A percentile compares a stretch with the other conserved stretches of the same genome.
Evolutionary conservation across 129 eudicot species (phyloP).

Genomic region (sunflower (Helianthus annuus)): HanXRQr2.0-SUNRISE NC_035440.2:7082695-7083194

Average conservation of each 20-base stretch:
- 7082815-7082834: constrained; percentile 63
- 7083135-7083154: too few relatives aligned
- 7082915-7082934: constrained; percentile 74
- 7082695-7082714: neutral
- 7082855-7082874: constrained; percentile 43
- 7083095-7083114: too few relatives aligned
- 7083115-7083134: neutral
- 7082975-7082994: constrained; percentile 59
- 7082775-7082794: constrained; percentile 60
- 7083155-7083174: too few relatives aligned
- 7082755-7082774: constrained; percentile 30
- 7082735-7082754: constrained; percentile 8
- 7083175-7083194: too few relatives aligned
- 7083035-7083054: constrained; percentile 26
- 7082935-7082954: constrained; percentile 61
- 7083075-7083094: neutral
- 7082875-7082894: constrained; percentile 67
- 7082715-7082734: neutral
- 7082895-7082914: constrained; percentile 62
- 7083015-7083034: too few relatives aligned
- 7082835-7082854: constrained; percentile 60
- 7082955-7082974: constrained; percentile 65
- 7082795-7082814: constrained; percentile 48
- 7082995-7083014: constrained; percentile 64
- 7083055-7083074: neutral